Conservation (phyloP, 2,329 filamentous ascomycete genomes). For the Grosmannia serpens region DNA sequence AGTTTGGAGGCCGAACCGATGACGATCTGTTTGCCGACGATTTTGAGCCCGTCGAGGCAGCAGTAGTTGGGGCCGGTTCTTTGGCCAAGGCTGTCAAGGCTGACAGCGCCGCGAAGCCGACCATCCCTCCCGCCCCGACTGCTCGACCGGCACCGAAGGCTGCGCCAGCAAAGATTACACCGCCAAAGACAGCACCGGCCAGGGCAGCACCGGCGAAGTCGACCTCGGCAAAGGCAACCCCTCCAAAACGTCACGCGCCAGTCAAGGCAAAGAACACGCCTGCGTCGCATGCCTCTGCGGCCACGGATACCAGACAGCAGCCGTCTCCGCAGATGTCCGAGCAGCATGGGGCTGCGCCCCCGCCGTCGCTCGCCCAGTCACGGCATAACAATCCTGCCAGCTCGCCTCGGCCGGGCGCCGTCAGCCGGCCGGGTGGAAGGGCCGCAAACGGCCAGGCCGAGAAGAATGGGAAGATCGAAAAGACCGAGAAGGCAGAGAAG, state of each 20-base stretch:
- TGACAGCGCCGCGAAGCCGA: neutral
- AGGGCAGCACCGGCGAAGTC: neutral
- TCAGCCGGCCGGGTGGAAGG: neutral
- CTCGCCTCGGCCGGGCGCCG: neutral
- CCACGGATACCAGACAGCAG: neutral
- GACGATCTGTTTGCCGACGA: slow-evolving; percentile 53
- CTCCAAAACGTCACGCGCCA: neutral
- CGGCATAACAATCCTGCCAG: slow-evolving; percentile 9
- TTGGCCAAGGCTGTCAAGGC: neutral
- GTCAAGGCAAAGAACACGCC: neutral
- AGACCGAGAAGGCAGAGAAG: neutral
- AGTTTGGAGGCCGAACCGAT: slow-evolving; percentile 49
- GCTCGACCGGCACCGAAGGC: neutral
- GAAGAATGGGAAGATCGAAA: neutral
- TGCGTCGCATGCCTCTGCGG: neutral
- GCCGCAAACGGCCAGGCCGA: neutral
- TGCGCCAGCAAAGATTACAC: neutral
- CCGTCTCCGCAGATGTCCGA: neutral
- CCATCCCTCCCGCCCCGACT: neutral
- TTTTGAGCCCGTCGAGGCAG: slow-evolving; percentile 39
- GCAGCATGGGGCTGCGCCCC: neutral
- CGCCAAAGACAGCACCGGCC: neutral
- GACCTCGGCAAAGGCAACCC: neutral
- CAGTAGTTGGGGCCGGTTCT: slow-evolving; percentile 6
- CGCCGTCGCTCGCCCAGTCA: slow-evolving; percentile 12